Evolutionary conservation across 257 asterid species (phyloP).

Genomic region (Solanum piurae): DNA sequence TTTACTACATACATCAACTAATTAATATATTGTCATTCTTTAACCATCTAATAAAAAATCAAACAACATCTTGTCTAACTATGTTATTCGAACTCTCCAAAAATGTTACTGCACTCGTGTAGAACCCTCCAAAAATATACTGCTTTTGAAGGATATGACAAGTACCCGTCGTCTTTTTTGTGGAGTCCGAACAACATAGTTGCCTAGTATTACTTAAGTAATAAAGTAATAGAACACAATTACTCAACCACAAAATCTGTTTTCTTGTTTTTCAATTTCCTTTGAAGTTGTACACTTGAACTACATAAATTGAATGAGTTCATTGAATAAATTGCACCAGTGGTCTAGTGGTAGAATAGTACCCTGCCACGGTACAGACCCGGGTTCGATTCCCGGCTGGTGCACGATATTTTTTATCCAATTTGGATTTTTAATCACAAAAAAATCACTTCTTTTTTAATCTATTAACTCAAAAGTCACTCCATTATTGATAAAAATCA

Average conservation of each 20-base stretch:
- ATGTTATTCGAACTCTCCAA: not conserved
- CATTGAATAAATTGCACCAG: conserved; percentile 29
- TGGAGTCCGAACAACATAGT: not conserved
- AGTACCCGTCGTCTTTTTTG: not conserved
- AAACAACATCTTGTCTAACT: not conserved
- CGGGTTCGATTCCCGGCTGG: conserved; percentile 94
- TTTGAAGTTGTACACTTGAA: not conserved
- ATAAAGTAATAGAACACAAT: not conserved
- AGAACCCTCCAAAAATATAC: not conserved
- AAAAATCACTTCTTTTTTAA: too few relatives aligned
- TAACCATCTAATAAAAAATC: not conserved
- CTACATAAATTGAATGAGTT: not conserved
- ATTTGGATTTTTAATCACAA: too few relatives aligned
- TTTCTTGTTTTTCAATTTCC: not conserved
- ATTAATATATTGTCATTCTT: not conserved
- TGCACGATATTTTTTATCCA: conserved; percentile 8
- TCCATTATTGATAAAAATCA: too few relatives aligned
- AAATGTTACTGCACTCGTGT: not conserved
- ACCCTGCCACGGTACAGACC: conserved; percentile 94
- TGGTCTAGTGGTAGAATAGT: conserved; percentile 96
- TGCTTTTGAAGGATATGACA: not conserved
- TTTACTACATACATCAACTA: not conserved
- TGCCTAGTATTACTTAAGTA: not conserved
- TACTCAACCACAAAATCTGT: not conserved
- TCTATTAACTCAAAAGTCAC: too few relatives aligned